These are phyloP conservation scores for Flaveria brownii DNA, from an alignment of 129 eudicot species.

Conservation along the genomic window DNA sequence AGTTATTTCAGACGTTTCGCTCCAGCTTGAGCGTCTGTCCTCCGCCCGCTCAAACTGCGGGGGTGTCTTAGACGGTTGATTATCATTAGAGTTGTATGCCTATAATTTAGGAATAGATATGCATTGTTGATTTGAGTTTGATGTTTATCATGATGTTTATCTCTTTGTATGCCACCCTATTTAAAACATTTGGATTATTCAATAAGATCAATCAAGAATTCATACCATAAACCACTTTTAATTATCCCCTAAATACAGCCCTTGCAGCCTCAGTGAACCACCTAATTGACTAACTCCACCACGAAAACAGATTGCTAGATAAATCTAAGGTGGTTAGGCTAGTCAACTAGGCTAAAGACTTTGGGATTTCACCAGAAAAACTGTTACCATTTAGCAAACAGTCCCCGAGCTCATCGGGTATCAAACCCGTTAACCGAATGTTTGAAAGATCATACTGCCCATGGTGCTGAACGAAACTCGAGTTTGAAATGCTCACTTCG, in stretches of 20 bases:
- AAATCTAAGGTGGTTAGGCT: constrained; percentile 61
- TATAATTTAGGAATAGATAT: no score
- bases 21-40: no score
- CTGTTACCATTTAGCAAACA: constrained; percentile 52
- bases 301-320: constrained; percentile 48
- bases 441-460: constrained; percentile 65
- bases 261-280: constrained; percentile 43
- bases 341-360: constrained; percentile 44
- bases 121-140: no score
- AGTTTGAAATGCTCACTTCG: constrained; percentile 54
- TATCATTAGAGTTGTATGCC: no score
- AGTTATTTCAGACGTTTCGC: no score
- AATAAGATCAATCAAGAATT: no score
- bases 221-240: no score
- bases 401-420: constrained; percentile 60
- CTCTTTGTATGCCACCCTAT: no score
- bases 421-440: constrained; percentile 52
- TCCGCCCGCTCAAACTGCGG: no score
- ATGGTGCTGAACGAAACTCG: constrained; percentile 68
- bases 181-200: no score
- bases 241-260: constrained; percentile 60
- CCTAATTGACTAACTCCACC: constrained; percentile 48
- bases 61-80: no score
- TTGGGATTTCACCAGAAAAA: constrained; percentile 60
- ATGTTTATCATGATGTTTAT: no score